Evolutionary conservation across 352 stramenopile species (phyloP).

Genomic region (Globisporangium irregulare): DNA sequence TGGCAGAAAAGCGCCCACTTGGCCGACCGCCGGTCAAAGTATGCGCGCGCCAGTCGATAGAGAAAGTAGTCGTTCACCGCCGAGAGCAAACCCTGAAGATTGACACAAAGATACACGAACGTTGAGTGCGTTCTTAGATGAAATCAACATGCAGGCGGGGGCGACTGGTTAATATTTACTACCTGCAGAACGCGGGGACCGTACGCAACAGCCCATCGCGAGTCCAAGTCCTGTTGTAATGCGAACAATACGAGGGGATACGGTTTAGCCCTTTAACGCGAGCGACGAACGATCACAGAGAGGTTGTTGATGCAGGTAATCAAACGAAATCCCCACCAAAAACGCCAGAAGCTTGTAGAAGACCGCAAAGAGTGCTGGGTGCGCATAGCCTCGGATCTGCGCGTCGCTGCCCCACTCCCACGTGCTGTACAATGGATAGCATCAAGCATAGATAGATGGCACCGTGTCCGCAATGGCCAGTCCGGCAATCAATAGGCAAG

Average conservation of each 20-base stretch:
- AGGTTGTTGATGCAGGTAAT: neutral
- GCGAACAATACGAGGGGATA: neutral
- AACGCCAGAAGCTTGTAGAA: constrained; percentile 76
- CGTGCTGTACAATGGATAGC: constrained; percentile 36
- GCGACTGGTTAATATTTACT: neutral
- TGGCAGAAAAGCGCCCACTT: constrained; percentile 76
- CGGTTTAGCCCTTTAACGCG: neutral
- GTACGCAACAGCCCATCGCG: constrained; percentile 82
- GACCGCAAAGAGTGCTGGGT: constrained; percentile 71
- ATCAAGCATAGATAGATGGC: neutral
- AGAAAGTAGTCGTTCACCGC: constrained; percentile 70
- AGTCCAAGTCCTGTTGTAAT: constrained; percentile 62
- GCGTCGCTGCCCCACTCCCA: constrained; percentile 84
- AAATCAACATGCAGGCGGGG: neutral
- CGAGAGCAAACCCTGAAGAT: constrained; percentile 48
- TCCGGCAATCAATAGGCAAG: too few species aligned
- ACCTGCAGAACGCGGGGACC: constrained; percentile 71
- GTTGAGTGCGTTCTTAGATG: neutral
- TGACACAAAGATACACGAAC: neutral
- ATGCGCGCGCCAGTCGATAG: constrained; percentile 58
- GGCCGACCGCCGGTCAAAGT: constrained; percentile 63
- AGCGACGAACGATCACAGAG: neutral
- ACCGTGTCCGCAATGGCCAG: neutral
- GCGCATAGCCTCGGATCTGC: constrained; percentile 70
- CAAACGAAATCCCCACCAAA: constrained; percentile 32